These are phyloP conservation scores for Nothophoma quercina DNA, from an alignment of 2,329 filamentous ascomycete species.

Conservation along the genomic window DNA sequence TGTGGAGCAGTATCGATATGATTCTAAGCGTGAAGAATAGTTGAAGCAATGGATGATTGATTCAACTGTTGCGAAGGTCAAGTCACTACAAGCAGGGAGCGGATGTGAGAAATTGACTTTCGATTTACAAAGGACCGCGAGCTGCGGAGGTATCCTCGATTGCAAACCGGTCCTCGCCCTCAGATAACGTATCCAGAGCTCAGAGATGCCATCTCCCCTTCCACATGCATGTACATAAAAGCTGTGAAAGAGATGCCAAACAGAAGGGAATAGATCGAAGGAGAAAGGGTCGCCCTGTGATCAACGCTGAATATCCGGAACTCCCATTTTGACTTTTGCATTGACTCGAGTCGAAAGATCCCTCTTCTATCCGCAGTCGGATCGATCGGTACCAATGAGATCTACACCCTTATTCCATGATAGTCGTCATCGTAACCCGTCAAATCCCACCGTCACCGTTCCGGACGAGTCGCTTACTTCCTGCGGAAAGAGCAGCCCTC, in stretches of 20 bases:
- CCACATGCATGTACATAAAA: slow-evolving; percentile 54
- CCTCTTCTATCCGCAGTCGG: slow-evolving; percentile 55
- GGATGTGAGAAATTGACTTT: slow-evolving; percentile 47
- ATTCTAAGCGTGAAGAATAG: no score
- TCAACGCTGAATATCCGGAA: slow-evolving; percentile 56
- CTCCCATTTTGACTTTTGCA: slow-evolving; percentile 53
- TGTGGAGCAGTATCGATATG: background rate
- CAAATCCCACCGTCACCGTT: slow-evolving; percentile 40
- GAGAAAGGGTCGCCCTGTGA: slow-evolving; percentile 48
- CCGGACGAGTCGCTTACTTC: slow-evolving; percentile 76
- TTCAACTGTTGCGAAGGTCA: no score
- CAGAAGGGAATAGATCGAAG: slow-evolving; percentile 48
- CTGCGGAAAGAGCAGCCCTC: slow-evolving; percentile 99
- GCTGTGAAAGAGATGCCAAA: slow-evolving; percentile 48
- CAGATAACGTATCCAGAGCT: slow-evolving; percentile 48
- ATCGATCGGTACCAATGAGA: slow-evolving; percentile 52
- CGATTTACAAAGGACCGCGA: slow-evolving; percentile 52
- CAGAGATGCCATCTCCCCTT: slow-evolving; percentile 53
- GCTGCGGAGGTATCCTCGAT: slow-evolving; percentile 58
- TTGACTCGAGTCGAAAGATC: slow-evolving; percentile 53
- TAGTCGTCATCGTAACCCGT: slow-evolving; percentile 50
- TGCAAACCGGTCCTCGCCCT: slow-evolving; percentile 52
- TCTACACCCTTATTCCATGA: slow-evolving; percentile 49
- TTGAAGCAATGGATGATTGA: background rate
- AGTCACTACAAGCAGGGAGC: slow-evolving; percentile 20